Base-by-base conservation (phyloP, 495 filamentous ascomycete species). In the Filosporella fistucella region DNA sequence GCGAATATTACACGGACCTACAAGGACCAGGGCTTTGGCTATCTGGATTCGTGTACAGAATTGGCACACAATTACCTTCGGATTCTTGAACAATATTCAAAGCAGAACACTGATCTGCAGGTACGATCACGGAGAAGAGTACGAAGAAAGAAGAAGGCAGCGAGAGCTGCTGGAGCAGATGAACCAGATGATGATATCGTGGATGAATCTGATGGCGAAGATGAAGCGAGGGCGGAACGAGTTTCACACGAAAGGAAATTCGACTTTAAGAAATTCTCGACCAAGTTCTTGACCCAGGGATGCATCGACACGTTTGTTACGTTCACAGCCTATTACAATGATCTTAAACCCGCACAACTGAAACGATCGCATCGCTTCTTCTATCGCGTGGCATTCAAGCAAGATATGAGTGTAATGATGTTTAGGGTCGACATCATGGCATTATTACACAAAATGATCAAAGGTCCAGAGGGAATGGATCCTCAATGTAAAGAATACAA, bases 281-380 rank as follows among this genome's bases (percentile, higher is more conserved):
- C 76, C 37, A 86, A 86, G 47, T 95, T 96, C 58, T 76, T 85
- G 49, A 84, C 80, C 7, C 89, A 96, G 58, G 80, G 75, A 37
- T 91, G 88, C 42, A 78, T 97, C 40, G 83, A 97, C 57, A 95
- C 93, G 0, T 99, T 93, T 55, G 75, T 96, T 29, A 63, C 76
- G 7, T 89, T 96, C 52, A 81, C 84, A 4, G 76, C 74, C 38
- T 93, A 76, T 63, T 96, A 95, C 60, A 74, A 73, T 20, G 93
- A 97, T 49, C 72, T 99, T n/a, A 71, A 80, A 47, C 68, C 79
- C 2, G 72, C 80, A 32, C 94, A 97, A 62, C 68, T 96, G 39
- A 99, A 98, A 68, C 82, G 94, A 3, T 87, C 85, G 18, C 91
- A 97, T 66, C 88, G 93, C 8, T 97, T 93, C 57, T 91, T 99